These are phyloP conservation scores for Avicennia marina DNA, from an alignment of 257 asterid species.

Conservation along the genomic window DNA sequence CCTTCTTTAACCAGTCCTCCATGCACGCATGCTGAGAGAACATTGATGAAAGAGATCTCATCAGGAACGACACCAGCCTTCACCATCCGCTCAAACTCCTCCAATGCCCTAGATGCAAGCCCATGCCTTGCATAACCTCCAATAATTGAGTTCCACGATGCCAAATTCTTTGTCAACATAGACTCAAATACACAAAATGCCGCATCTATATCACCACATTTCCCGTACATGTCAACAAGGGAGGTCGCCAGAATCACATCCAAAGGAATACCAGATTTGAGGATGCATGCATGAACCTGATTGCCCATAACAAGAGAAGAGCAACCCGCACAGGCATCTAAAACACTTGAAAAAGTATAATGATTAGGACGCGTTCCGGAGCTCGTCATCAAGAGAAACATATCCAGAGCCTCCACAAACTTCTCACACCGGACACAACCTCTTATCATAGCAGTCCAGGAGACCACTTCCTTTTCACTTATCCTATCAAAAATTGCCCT, in stretches of 20 bases:
- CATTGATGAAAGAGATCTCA: slow-evolving; percentile 54
- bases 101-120: slow-evolving; percentile 46
- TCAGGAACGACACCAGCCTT: slow-evolving; percentile 42
- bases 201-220: slow-evolving; percentile 60
- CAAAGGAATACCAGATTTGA: slow-evolving; percentile 48
- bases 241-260: slow-evolving; percentile 60
- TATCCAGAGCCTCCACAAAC: slow-evolving; percentile 42
- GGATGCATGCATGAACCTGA: slow-evolving; percentile 49
- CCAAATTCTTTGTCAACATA: slow-evolving; percentile 47
- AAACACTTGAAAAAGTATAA: slow-evolving; percentile 52
- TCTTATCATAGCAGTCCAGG: slow-evolving; percentile 77
- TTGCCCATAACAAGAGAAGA: slow-evolving; percentile 58
- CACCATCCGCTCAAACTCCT: slow-evolving; percentile 53
- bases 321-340: slow-evolving; percentile 70
- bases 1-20: slow-evolving; percentile 75
- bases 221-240: slow-evolving; percentile 74
- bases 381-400: slow-evolving; percentile 51
- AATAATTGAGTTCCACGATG: slow-evolving; percentile 67
- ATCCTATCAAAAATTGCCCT: slow-evolving; percentile 31
- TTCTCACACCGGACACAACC: slow-evolving; percentile 50
- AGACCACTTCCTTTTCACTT: slow-evolving; percentile 53
- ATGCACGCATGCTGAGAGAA: slow-evolving; percentile 68
- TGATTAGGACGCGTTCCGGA: slow-evolving; percentile 57
- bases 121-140: slow-evolving; percentile 79
- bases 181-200: slow-evolving; percentile 42